Evolutionary conservation across 2,329 filamentous ascomycete genomes (phyloP).

Genomic region (Cryphonectria carpinicola): DNA sequence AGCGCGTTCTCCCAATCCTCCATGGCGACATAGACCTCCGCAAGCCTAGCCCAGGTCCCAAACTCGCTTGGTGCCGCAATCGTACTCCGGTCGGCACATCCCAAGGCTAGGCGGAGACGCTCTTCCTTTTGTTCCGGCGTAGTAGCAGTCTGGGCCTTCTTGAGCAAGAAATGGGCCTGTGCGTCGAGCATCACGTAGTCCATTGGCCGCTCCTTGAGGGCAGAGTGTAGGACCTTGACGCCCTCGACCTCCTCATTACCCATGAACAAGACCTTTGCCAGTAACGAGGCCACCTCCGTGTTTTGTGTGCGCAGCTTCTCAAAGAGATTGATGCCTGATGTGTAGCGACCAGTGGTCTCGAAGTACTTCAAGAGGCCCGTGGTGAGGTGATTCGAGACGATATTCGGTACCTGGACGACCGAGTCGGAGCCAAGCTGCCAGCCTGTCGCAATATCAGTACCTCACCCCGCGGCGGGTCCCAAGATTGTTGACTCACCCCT

Average conservation of each 20-base stretch:
- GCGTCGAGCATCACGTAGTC: slow-evolving; percentile 96
- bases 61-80: slow-evolving; percentile 97
- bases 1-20: slow-evolving; percentile 97
- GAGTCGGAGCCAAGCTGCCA: slow-evolving; percentile 97
- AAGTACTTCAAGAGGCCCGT: slow-evolving; percentile 95
- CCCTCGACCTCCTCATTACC: slow-evolving; percentile 98
- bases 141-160: slow-evolving; percentile 69
- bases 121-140: slow-evolving; percentile 62
- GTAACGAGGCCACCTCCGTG: slow-evolving; percentile 88
- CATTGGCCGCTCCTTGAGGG: slow-evolving; percentile 91
- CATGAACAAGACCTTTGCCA: slow-evolving; percentile 90
- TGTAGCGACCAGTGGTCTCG: slow-evolving; percentile 89
- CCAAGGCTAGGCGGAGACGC: slow-evolving; percentile 82
- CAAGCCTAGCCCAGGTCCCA: slow-evolving; percentile 91
- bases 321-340: slow-evolving; percentile 96
- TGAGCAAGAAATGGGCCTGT: slow-evolving; percentile 88
- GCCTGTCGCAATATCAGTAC: slow-evolving; percentile 52
- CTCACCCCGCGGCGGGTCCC: no score
- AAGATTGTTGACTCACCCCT: slow-evolving; percentile 60
- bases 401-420: slow-evolving; percentile 95
- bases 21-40: slow-evolving; percentile 89
- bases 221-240: slow-evolving; percentile 83
- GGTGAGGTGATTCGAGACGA: slow-evolving; percentile 93
- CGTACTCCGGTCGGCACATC: slow-evolving; percentile 92
- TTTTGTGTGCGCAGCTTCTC: slow-evolving; percentile 92